Evolutionary conservation across 345 rosid species (phyloP).

Genomic region (Salix brachista): DNA sequence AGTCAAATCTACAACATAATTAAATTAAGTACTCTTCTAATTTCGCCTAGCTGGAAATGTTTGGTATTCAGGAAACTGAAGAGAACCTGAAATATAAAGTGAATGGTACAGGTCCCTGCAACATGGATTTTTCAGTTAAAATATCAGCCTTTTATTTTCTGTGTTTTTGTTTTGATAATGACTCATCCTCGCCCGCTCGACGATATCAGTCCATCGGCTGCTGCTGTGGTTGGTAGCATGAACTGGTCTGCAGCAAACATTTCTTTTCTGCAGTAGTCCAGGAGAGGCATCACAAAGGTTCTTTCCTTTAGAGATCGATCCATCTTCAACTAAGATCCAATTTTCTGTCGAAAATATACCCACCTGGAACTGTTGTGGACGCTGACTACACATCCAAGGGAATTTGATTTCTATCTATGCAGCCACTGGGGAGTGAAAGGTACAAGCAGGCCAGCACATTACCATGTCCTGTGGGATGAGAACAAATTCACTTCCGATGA

Average conservation of each 20-base stretch:
- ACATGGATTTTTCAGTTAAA: background rate
- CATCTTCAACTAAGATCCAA: too few species aligned
- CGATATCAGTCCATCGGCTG: slow-evolving; percentile 89
- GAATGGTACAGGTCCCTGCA: background rate
- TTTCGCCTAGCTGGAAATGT: background rate
- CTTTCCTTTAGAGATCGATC: slow-evolving; percentile 49
- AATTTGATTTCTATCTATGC: slow-evolving; percentile 89
- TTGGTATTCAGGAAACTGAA: background rate
- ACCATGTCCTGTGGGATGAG: slow-evolving; percentile 82
- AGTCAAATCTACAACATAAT: background rate
- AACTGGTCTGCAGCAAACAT: slow-evolving; percentile 98
- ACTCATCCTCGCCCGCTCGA: slow-evolving; percentile 97
- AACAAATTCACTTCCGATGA: slow-evolving; percentile 89
- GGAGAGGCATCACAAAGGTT: slow-evolving; percentile 78
- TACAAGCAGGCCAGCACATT: slow-evolving; percentile 90
- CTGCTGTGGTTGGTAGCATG: slow-evolving; percentile 98
- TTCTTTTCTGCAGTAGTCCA: slow-evolving; percentile 79
- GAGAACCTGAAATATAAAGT: background rate
- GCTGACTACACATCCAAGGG: slow-evolving; percentile 82
- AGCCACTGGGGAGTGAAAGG: slow-evolving; percentile 92
- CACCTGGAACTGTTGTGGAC: slow-evolving; percentile 39
- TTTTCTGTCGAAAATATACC: too few species aligned
- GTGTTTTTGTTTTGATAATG: background rate
- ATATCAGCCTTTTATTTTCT: background rate
- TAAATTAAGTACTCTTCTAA: background rate